These are phyloP conservation scores for Leccinum colubrinum DNA, from an alignment of 1,284 basidiomycete genomes.

Conservation along the genomic window DNA sequence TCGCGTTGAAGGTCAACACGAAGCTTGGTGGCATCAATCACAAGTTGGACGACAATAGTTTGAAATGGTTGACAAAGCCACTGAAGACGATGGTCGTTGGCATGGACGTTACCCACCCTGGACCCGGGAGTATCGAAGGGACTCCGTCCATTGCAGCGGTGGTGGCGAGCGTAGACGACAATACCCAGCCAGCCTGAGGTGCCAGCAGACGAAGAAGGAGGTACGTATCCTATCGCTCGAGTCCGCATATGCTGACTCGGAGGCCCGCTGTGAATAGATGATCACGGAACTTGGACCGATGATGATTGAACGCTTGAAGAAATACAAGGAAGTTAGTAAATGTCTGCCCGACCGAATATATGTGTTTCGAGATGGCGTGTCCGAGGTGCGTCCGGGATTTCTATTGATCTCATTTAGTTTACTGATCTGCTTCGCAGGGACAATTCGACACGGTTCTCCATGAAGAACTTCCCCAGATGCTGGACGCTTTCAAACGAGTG, in stretches of 20 bases:
- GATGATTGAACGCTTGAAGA: too few species aligned
- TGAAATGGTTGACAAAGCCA: conserved; percentile 61
- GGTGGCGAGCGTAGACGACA: conserved; percentile 71
- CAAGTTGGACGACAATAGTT: conserved; percentile 49
- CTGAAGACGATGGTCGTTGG: conserved; percentile 75
- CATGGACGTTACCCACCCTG: conserved; percentile 71
- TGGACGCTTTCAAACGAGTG: conserved; percentile 57
- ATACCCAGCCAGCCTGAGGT: conserved; percentile 65
- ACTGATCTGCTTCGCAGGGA: conserved; percentile 42
- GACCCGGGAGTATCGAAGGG: conserved; percentile 56
- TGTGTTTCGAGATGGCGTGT: too few species aligned
- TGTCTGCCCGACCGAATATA: too few species aligned
- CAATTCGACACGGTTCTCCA: conserved; percentile 63
- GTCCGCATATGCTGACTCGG: neutral
- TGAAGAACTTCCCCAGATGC: conserved; percentile 59
- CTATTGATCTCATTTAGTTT: too few species aligned
- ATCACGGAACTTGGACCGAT: conserved; percentile 41
- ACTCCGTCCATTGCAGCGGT: conserved; percentile 81
- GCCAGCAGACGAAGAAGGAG: conserved; percentile 70
- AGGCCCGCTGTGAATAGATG: conserved; percentile 49
- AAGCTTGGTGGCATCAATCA: conserved; percentile 82
- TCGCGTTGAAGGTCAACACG: conserved; percentile 45
- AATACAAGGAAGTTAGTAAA: too few species aligned
- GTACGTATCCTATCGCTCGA: conserved; percentile 34
- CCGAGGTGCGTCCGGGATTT: conserved; percentile 14